Conservation (phyloP, 2,329 filamentous ascomycete species). For the Claviceps citrina region DNA sequence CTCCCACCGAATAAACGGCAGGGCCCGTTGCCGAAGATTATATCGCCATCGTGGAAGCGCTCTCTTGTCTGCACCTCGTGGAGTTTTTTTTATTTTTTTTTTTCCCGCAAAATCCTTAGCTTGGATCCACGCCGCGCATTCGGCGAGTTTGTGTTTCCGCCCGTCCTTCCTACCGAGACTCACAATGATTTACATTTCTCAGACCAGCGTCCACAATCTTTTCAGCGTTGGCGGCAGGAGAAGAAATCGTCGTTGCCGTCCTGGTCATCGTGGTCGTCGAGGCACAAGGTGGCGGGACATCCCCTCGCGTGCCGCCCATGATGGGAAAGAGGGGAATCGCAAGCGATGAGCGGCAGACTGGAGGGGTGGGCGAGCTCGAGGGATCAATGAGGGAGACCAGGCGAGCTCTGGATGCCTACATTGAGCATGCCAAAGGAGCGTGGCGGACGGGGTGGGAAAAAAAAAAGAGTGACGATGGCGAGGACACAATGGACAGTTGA, state of each 20-base stretch:
- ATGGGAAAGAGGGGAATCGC: conserved; percentile 1
- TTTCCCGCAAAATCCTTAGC: conserved; percentile 7
- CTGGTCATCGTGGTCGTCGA: not conserved
- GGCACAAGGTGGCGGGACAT: conserved; percentile 15
- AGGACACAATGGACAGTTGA: too few species aligned
- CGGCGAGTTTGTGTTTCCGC: not conserved
- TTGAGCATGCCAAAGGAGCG: conserved; percentile 2
- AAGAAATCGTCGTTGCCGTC: not conserved
- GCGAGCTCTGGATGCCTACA: conserved; percentile 1
- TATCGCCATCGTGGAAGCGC: conserved; percentile 83
- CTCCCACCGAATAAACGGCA: conserved; percentile 85
- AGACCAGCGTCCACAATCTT: conserved; percentile 53
- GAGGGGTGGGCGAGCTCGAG: not conserved
- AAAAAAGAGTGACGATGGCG: conserved; percentile 4
- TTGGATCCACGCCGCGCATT: not conserved
- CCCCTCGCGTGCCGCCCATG: conserved; percentile 20
- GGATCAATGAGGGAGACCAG: conserved; percentile 1
- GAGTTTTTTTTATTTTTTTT: too few species aligned
- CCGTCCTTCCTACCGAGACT: not conserved
- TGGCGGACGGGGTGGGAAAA: too few species aligned
- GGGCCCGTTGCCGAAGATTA: conserved; percentile 58
- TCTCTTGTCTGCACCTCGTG: conserved; percentile 48
- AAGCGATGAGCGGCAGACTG: conserved; percentile 1
- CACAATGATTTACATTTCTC: conserved; percentile 65
- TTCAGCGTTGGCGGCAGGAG: conserved; percentile 10